Conservation (phyloP, 352 stramenopile species). For the Globisporangium radiosum region DNA sequence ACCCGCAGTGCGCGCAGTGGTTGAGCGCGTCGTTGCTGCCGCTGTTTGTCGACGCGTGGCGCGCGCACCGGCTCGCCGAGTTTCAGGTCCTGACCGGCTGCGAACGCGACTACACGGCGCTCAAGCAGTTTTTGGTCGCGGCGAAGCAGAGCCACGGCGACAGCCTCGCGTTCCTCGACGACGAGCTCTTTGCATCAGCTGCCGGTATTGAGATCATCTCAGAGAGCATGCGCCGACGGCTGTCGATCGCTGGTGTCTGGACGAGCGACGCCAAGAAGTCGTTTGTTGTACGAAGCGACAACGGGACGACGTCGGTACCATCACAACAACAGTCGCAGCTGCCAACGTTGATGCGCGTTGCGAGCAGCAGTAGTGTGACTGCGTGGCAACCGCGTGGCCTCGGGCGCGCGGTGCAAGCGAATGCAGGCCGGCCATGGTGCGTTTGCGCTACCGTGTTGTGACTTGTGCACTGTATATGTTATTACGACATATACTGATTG, state of each 20-base stretch:
- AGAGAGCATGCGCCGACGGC: slow-evolving; percentile 56
- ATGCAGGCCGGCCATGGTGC: slow-evolving; percentile 47
- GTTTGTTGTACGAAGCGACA: slow-evolving; percentile 50
- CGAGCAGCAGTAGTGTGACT: slow-evolving; percentile 28
- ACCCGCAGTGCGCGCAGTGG: slow-evolving; percentile 73
- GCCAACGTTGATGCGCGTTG: slow-evolving; percentile 17
- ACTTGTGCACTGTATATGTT: too few relatives aligned
- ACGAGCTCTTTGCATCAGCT: slow-evolving; percentile 60
- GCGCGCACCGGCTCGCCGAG: slow-evolving; percentile 44
- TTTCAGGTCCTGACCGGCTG: slow-evolving; percentile 56
- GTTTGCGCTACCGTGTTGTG: slow-evolving; percentile 3
- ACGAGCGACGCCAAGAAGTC: slow-evolving; percentile 47
- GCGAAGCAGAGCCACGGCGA: slow-evolving; percentile 54
- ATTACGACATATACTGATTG: too few relatives aligned
- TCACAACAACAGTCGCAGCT: neutral
- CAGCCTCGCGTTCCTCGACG: slow-evolving; percentile 55
- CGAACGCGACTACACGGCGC: slow-evolving; percentile 61
- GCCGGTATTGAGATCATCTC: slow-evolving; percentile 75
- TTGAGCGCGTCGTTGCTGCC: slow-evolving; percentile 55
- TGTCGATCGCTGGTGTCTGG: slow-evolving; percentile 77
- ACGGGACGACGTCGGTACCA: too few relatives aligned
- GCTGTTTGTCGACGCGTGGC: slow-evolving; percentile 64
- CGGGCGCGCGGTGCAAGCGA: slow-evolving; percentile 15
- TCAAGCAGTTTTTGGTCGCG: slow-evolving; percentile 64
- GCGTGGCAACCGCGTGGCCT: slow-evolving; percentile 47